Evolutionary conservation across 2,329 filamentous ascomycete species (phyloP), one percentile per base, ranked within the genome.

Genomic region (Trichoderma sp.): DNA sequence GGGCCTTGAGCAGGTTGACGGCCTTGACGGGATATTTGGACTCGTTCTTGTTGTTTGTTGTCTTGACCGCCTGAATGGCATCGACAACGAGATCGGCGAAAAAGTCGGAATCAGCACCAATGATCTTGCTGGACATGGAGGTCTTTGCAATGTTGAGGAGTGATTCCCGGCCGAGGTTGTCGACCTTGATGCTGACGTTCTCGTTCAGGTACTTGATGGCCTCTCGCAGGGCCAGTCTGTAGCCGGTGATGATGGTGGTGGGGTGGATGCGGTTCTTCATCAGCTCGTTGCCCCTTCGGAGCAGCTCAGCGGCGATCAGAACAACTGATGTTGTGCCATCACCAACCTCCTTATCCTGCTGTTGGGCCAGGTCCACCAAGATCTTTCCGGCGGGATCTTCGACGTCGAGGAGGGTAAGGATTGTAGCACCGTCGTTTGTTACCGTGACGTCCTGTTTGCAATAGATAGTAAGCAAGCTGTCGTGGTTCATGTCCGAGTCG

Each of bases 221-320:
- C 86, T 99, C 96, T 79, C 96, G 90, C 76, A 99, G 88, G 73
- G 96, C 96, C 79, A 99, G 89, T 79, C 96, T 90, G 88, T 99
- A 99, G 79, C 96, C 96, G 74, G 94, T 98, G 81, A 99, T 99
- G 84, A 99, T 98, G 73, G 97, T 99, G 30, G 96, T 99, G 71
- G 96, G 97, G 85, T 99, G 96, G 89, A 99, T 99, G 82, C 95
- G 93, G 89, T 98, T 99, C 88, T 96, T 98, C 93, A 98, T 97
- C 76, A 99, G 89, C 85, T 99, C 96, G 86, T 99, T 99, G 74
- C 91, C 96, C 83, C 96, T 89, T 81, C 93, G 90, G 79, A 99
- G 87, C 76, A 99, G 91, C 86, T 99, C 96, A 73, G 96, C 93
- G 67, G 96, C 96, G 82, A 99, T 98, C 77, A 99, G 89, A 72